Percentiles rank a stretch among this genome's conserved stretches.
Conservation (phyloP, 352 stramenopile genomes). For the Pythium dissotocum region DNA sequence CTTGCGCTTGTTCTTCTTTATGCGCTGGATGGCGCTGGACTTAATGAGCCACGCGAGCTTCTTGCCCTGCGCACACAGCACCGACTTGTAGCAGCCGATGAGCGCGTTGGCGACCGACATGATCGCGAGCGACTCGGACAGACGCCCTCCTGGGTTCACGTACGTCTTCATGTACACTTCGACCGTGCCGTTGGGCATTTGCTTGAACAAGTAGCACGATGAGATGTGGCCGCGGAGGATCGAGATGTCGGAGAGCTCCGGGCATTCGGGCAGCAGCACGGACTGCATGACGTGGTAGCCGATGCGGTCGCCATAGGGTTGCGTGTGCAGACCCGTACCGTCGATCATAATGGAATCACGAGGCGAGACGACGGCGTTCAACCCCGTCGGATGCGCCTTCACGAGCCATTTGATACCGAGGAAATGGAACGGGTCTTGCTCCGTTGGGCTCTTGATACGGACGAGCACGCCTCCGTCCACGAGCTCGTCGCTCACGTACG, state of each 20-base stretch:
- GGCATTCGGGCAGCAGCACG: constrained; percentile 31
- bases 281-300: constrained; percentile 52
- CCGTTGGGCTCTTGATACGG: constrained; percentile 41
- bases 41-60: constrained; percentile 38
- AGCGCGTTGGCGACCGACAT: constrained; percentile 27
- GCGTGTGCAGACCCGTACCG: constrained; percentile 15
- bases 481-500: constrained; percentile 51
- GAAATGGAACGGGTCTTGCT: constrained; percentile 29
- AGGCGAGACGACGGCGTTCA: constrained; percentile 24
- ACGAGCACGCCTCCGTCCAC: constrained; percentile 52
- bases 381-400: constrained; percentile 17
- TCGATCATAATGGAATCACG: constrained; percentile 29
- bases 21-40: constrained; percentile 11
- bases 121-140: constrained; percentile 28
- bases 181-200: constrained; percentile 30
- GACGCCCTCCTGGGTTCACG: constrained; percentile 26
- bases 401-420: constrained; percentile 31
- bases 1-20: constrained; percentile 1
- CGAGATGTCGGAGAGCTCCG: constrained; percentile 14
- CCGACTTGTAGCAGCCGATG: constrained; percentile 35
- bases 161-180: constrained; percentile 44
- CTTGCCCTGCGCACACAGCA: constrained; percentile 35
- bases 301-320: constrained; percentile 37
- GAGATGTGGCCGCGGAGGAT: constrained; percentile 38
- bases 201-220: constrained; percentile 39